These are phyloP conservation scores for Alternaria sp. DNA, from an alignment of 2,329 filamentous ascomycete genomes.

Conservation along the genomic window DNA sequence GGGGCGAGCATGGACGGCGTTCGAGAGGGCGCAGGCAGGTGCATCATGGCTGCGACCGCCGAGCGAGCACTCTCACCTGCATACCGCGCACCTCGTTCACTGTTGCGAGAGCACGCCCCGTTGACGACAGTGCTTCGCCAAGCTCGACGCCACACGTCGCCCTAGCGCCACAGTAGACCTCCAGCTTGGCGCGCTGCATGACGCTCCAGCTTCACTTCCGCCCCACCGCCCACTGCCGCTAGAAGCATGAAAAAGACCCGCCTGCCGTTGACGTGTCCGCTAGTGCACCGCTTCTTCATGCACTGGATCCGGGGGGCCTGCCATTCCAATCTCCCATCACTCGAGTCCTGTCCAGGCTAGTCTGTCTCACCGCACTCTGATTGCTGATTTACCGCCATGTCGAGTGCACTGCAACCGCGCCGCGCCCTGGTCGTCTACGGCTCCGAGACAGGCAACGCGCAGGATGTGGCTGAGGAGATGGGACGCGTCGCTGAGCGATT, in stretches of 20 bases:
- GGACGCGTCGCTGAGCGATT: slow-evolving; percentile 77
- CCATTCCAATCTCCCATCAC: slow-evolving; percentile 24
- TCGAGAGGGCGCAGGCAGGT: not conserved
- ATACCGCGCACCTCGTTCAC: too few relatives aligned
- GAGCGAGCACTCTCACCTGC: too few relatives aligned
- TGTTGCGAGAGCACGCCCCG: not conserved
- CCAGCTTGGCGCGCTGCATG: not conserved
- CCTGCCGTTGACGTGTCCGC: slow-evolving; percentile 39
- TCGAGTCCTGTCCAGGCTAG: slow-evolving; percentile 26
- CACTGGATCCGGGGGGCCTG: slow-evolving; percentile 28
- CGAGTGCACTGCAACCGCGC: slow-evolving; percentile 27
- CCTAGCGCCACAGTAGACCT: slow-evolving; percentile 10
- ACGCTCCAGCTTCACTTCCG: slow-evolving; percentile 10
- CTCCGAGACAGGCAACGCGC: slow-evolving; percentile 93
- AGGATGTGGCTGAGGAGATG: slow-evolving; percentile 89
- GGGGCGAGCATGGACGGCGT: not conserved
- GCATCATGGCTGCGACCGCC: not conserved
- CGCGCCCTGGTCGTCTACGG: slow-evolving; percentile 83
- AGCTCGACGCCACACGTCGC: slow-evolving; percentile 7
- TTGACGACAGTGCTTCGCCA: not conserved
- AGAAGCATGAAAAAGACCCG: slow-evolving; percentile 30
- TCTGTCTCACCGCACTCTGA: slow-evolving; percentile 30
- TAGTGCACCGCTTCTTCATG: slow-evolving; percentile 37
- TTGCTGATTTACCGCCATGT: slow-evolving; percentile 27
- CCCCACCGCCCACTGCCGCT: slow-evolving; percentile 29